Percentiles rank a stretch among this genome's conserved stretches.
phyloP scores from a whole-genome alignment of 352 stramenopile species.

The Globisporangium acanthophoron region DNA sequence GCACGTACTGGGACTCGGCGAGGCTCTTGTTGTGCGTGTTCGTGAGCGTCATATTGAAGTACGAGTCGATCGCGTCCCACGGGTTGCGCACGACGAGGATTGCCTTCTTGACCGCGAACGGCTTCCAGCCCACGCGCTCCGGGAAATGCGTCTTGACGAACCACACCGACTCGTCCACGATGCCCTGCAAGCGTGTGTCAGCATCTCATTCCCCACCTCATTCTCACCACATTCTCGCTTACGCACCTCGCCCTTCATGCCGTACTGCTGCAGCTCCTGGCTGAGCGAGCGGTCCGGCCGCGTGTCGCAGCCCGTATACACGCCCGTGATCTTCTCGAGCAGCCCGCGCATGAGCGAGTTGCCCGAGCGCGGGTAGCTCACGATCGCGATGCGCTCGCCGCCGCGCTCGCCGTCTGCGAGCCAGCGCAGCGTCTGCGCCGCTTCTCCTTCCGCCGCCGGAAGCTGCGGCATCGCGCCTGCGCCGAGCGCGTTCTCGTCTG shows the following conservation, averaged over 20 bases:
- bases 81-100: conserved; percentile 93
- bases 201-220: not conserved
- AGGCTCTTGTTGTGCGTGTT: conserved; percentile 92
- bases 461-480: not conserved
- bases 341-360: conserved; percentile 97
- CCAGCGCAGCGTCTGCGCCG: conserved; percentile 48
- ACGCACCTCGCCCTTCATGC: conserved; percentile 76
- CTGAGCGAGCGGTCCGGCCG: conserved; percentile 92
- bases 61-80: conserved; percentile 98
- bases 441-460: not conserved
- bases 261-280: conserved; percentile 82
- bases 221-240: not conserved
- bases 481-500: conserved; percentile 5
- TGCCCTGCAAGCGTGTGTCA: conserved; percentile 52
- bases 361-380: conserved; percentile 96
- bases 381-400: conserved; percentile 82
- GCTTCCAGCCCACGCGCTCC: conserved; percentile 91
- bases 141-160: conserved; percentile 99
- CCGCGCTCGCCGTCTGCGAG: conserved; percentile 53
- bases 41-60: conserved; percentile 98
- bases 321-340: conserved; percentile 91
- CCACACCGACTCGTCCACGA: conserved; percentile 92
- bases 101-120: conserved; percentile 67
- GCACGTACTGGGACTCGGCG: conserved; percentile 80
- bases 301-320: conserved; percentile 97